Percentiles rank a stretch among this genome's conserved stretches.
phyloP scores from a whole-genome alignment of 345 rosid genomes.

The Arabis hirsuta region DNA sequence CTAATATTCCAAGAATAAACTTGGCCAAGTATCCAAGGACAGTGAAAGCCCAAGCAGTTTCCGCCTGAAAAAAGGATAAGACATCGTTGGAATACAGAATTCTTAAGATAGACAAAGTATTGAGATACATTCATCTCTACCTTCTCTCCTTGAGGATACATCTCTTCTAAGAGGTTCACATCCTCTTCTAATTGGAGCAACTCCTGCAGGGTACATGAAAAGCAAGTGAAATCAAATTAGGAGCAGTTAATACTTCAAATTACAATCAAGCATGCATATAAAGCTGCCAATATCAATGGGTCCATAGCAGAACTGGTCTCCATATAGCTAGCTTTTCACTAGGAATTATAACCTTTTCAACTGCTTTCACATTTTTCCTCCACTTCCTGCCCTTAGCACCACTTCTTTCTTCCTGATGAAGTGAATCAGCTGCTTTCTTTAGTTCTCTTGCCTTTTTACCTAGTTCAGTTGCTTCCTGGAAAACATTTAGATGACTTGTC shows the following conservation, averaged over 20 bases:
- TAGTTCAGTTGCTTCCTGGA: constrained; percentile 95
- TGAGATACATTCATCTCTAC: constrained; percentile 42
- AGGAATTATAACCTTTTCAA: constrained; percentile 58
- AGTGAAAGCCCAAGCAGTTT: constrained; percentile 93
- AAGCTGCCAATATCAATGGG: constrained; percentile 2
- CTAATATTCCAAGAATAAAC: constrained; percentile 75
- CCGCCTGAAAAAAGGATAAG: constrained; percentile 62
- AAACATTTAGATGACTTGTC: constrained; percentile 22
- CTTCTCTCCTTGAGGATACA: constrained; percentile 98
- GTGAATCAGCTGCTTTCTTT: constrained; percentile 88
- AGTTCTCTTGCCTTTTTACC: constrained; percentile 93
- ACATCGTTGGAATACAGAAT: not conserved
- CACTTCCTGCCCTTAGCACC: constrained; percentile 92
- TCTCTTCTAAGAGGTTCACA: constrained; percentile 89
- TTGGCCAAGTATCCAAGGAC: constrained; percentile 93
- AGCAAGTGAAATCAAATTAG: constrained; percentile 10
- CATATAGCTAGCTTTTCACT: constrained; percentile 7
- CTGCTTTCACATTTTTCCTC: constrained; percentile 89
- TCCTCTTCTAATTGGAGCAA: constrained; percentile 93
- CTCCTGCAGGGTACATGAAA: constrained; percentile 58
- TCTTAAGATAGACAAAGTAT: not conserved
- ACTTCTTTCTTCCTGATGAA: constrained; percentile 91
- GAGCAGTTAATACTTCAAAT: constrained; percentile 1
- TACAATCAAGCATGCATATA: constrained; percentile 4
- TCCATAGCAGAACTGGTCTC: constrained; percentile 7